Evolutionary conservation across 176 grass and related monocot genomes (phyloP).

Genomic region (Saccharum officinarum): DNA sequence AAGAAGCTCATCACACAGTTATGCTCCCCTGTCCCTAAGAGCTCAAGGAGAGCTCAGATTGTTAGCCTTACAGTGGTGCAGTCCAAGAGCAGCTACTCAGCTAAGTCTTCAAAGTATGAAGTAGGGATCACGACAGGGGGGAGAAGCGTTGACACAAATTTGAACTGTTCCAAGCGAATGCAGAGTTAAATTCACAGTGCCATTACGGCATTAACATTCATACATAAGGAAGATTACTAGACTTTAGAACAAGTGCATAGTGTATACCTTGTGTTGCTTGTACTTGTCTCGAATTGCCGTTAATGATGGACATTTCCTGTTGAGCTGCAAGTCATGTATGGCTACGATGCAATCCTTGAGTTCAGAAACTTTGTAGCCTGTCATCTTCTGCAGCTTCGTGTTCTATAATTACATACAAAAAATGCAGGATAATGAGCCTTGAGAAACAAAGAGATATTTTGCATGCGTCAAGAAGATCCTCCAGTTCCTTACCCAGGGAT

Average conservation of each 20-base stretch:
- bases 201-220: not conserved
- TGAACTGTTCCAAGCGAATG: slow-evolving; percentile 61
- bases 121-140: slow-evolving; percentile 56
- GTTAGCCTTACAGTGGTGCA: slow-evolving; percentile 33
- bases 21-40: slow-evolving; percentile 27
- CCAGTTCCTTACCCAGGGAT: slow-evolving; percentile 76
- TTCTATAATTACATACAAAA: slow-evolving; percentile 44
- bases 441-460: not conserved
- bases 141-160: slow-evolving; percentile 64
- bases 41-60: slow-evolving; percentile 38
- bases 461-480: not conserved
- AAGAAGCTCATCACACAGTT: slow-evolving; percentile 24
- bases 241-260: slow-evolving; percentile 34
- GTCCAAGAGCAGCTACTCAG: slow-evolving; percentile 37
- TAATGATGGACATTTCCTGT: slow-evolving; percentile 47
- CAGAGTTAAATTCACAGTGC: slow-evolving; percentile 31
- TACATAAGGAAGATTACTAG: slow-evolving; percentile 14
- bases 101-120: slow-evolving; percentile 46
- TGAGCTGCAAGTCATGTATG: slow-evolving; percentile 82
- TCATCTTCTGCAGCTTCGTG: slow-evolving; percentile 55
- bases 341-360: slow-evolving; percentile 71
- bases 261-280: slow-evolving; percentile 78
- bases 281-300: slow-evolving; percentile 78
- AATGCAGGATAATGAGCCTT: slow-evolving; percentile 22
- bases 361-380: slow-evolving; percentile 71